These are phyloP conservation scores for Ascochyta pisi DNA, from an alignment of 2,329 filamentous ascomycete species.

Conservation along the genomic window DNA sequence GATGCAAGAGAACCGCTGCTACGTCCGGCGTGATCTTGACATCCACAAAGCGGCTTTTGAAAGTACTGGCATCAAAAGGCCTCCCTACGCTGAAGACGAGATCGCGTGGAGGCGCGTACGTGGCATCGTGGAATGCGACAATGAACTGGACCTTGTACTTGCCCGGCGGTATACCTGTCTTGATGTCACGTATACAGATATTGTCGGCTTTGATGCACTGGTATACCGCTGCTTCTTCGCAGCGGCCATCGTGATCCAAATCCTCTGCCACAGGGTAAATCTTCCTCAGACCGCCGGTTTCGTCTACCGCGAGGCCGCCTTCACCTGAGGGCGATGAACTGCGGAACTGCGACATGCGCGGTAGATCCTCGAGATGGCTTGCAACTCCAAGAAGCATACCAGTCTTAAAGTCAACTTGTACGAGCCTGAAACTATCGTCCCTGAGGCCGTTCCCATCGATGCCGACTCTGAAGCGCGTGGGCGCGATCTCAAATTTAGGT, in stretches of 20 bases:
- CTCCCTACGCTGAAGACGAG: constrained; percentile 49
- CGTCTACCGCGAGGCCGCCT: constrained; percentile 39
- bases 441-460: constrained; percentile 40
- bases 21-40: constrained; percentile 49
- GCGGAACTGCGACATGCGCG: constrained; percentile 32
- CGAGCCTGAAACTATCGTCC: constrained; percentile 39
- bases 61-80: constrained; percentile 43
- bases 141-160: constrained; percentile 48
- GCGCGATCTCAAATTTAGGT: constrained; percentile 44
- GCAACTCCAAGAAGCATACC: constrained; percentile 39
- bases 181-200: constrained; percentile 45
- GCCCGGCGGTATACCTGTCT: constrained; percentile 48
- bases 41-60: constrained; percentile 45
- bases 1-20: constrained; percentile 46
- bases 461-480: constrained; percentile 43
- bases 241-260: constrained; percentile 44
- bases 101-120: constrained; percentile 33
- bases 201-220: constrained; percentile 43
- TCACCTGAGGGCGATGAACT: constrained; percentile 39
- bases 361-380: constrained; percentile 29
- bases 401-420: constrained; percentile 50
- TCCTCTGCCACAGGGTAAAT: constrained; percentile 47
- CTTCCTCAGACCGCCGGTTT: constrained; percentile 33
- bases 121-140: constrained; percentile 36
- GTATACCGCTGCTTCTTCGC: constrained; percentile 46